A percentile compares a stretch with the other conserved stretches of the same genome.
phyloP scores from a whole-genome alignment of 2,329 filamentous ascomycete genomes.

The Tolypocladium album region DNA sequence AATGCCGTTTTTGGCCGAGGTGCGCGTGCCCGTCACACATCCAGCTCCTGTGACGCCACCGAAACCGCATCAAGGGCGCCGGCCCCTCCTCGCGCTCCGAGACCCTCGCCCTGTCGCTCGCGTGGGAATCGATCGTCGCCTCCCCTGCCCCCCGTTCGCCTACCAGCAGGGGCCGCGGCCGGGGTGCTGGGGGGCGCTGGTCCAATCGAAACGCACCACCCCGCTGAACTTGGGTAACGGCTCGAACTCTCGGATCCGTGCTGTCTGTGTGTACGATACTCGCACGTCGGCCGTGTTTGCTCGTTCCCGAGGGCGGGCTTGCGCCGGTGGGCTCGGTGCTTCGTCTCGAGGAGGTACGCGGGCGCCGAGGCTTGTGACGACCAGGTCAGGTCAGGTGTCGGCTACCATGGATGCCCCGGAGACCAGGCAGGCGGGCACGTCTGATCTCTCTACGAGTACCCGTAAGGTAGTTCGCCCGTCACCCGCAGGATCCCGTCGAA shows the following conservation, averaged over 20 bases:
- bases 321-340: not conserved
- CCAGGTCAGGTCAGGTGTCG: not conserved
- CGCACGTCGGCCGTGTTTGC: not conserved
- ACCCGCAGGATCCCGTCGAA: not conserved
- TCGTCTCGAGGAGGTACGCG: not conserved
- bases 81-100: not conserved
- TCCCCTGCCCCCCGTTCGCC: not conserved
- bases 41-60: not conserved
- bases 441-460: not conserved
- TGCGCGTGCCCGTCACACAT: not conserved
- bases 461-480: not conserved
- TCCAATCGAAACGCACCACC: constrained; percentile 1
- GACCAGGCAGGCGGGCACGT: not conserved
- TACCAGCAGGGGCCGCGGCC: not conserved
- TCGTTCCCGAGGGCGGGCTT: not conserved
- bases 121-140: not conserved
- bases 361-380: not conserved
- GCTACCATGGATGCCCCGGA: not conserved
- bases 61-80: not conserved
- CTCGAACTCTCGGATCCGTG: not conserved
- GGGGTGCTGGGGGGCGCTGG: not conserved
- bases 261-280: not conserved
- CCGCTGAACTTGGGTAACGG: constrained; percentile 1
- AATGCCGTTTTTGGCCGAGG: not conserved
- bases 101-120: not conserved